Evolutionary conservation across 2,329 filamentous ascomycete genomes (phyloP).

Genomic region (Pseudocercospora musae): DNA sequence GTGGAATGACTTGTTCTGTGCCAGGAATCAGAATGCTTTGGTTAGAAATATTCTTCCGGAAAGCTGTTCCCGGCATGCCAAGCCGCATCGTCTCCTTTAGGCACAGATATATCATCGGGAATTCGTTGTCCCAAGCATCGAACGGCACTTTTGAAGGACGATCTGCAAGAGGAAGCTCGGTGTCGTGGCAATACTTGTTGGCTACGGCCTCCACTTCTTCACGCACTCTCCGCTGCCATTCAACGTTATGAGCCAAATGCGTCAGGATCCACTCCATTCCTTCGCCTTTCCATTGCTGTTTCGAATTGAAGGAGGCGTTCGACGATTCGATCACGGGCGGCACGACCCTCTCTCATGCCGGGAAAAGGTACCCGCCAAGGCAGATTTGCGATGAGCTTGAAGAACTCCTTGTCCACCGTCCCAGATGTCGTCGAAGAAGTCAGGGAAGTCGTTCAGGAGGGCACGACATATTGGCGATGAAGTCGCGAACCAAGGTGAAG

Average conservation of each 20-base stretch:
- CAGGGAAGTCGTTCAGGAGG: conserved; percentile 51
- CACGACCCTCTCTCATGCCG: conserved; percentile 46
- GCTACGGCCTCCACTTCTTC: conserved; percentile 50
- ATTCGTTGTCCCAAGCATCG: conserved; percentile 56
- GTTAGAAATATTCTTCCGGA: conserved; percentile 52
- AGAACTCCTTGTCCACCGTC: conserved; percentile 53
- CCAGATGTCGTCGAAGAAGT: conserved; percentile 55
- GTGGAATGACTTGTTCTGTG: conserved; percentile 49
- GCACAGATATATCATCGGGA: conserved; percentile 52
- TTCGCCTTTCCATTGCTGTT: conserved; percentile 31
- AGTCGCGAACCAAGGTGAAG: conserved; percentile 53
- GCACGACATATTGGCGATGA: conserved; percentile 51
- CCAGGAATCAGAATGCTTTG: conserved; percentile 44
- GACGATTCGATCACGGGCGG: conserved; percentile 32
- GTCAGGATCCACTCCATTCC: conserved; percentile 37
- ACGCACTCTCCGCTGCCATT: conserved; percentile 46
- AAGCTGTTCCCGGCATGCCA: conserved; percentile 46
- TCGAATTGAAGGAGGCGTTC: conserved; percentile 28
- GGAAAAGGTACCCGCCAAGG: conserved; percentile 56
- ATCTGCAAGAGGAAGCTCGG: conserved; percentile 33
- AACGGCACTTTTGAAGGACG: conserved; percentile 45
- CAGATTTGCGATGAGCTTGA: conserved; percentile 52
- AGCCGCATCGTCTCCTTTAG: conserved; percentile 55
- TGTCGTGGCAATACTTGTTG: conserved; percentile 40
- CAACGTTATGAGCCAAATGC: conserved; percentile 47